Conservation (phyloP, 805 yeast genomes). For the Yamadazyma sp. region DNA sequence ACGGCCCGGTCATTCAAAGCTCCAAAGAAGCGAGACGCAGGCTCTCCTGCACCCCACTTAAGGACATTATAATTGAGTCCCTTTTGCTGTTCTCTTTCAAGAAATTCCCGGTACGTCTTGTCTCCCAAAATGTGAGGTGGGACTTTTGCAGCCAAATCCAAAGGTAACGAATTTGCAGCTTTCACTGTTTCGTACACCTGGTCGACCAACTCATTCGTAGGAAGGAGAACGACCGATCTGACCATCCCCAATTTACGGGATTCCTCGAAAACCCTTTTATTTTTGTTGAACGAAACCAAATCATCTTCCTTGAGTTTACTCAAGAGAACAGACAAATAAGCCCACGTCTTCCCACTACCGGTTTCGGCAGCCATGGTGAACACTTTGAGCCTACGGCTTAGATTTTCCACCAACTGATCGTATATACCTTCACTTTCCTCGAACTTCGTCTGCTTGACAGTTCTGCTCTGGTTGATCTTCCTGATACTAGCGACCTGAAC, state of each 20-base stretch:
- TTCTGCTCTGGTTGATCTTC: constrained; percentile 47
- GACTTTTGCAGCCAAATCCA: constrained; percentile 23
- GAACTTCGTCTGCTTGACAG: constrained; percentile 24
- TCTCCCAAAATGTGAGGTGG: constrained; percentile 17
- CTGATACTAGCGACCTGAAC: constrained; percentile 78
- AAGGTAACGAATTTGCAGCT: constrained; percentile 25
- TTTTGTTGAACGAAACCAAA: constrained; percentile 22
- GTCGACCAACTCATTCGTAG: constrained; percentile 84
- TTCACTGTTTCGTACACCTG: constrained; percentile 62
- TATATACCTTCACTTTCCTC: constrained; percentile 25
- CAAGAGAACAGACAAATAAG: constrained; percentile 76
- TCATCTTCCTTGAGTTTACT: constrained; percentile 66
- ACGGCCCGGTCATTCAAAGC: constrained; percentile 48
- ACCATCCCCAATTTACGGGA: constrained; percentile 39
- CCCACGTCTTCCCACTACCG: constrained; percentile 95
- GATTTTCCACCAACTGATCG: constrained; percentile 30
- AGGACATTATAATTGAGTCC: constrained; percentile 45
- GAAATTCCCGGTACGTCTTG: constrained; percentile 21
- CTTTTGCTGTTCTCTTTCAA: constrained; percentile 22
- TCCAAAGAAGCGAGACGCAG: constrained; percentile 52
- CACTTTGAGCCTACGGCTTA: constrained; percentile 43
- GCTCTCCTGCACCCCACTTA: constrained; percentile 64
- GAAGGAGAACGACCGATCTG: constrained; percentile 75
- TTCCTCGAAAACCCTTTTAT: constrained; percentile 20
- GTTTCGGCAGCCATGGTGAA: constrained; percentile 93